phyloP scores from a whole-genome alignment of 371 early-diverging fungal species.

The Rhizomucor miehei region DNA sequence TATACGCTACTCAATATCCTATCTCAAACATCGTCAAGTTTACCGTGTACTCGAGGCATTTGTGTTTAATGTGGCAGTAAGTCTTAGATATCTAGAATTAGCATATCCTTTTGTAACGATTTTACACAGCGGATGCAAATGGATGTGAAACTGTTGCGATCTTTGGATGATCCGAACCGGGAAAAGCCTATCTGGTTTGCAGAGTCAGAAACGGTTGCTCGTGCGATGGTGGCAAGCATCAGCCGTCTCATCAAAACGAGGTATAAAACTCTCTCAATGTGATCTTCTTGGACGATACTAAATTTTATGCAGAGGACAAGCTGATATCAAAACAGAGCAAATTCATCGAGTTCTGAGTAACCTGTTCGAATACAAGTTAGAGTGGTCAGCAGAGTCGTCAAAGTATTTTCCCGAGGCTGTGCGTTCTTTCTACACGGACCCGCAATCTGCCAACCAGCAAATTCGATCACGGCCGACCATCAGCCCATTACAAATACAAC shows the following conservation, averaged over 20 bases:
- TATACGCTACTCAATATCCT: conserved; percentile 59
- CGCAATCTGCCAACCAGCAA: conserved; percentile 20
- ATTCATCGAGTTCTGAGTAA: conserved; percentile 51
- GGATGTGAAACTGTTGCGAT: conserved; percentile 56
- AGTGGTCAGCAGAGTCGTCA: conserved; percentile 56
- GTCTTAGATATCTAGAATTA: neutral
- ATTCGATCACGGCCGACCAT: conserved; percentile 25
- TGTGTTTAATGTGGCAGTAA: conserved; percentile 58
- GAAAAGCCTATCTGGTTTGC: conserved; percentile 66
- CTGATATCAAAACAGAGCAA: conserved; percentile 57
- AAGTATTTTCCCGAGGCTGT: conserved; percentile 57
- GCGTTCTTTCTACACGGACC: conserved; percentile 41
- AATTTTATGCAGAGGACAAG: conserved; percentile 45
- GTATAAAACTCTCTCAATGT: neutral
- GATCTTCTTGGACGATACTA: neutral
- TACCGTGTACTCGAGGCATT: conserved; percentile 64
- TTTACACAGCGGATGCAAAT: conserved; percentile 52
- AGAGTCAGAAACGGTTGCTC: conserved; percentile 64
- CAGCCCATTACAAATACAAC: conserved; percentile 30
- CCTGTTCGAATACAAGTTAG: conserved; percentile 50
- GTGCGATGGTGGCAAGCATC: conserved; percentile 56
- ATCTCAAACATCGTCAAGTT: conserved; percentile 63
- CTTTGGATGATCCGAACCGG: conserved; percentile 57
- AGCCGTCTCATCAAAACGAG: conserved; percentile 59
- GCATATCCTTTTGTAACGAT: neutral